Base-by-base conservation (phyloP, 495 filamentous ascomycete genomes). In the Apiosordaria backusii region DNA sequence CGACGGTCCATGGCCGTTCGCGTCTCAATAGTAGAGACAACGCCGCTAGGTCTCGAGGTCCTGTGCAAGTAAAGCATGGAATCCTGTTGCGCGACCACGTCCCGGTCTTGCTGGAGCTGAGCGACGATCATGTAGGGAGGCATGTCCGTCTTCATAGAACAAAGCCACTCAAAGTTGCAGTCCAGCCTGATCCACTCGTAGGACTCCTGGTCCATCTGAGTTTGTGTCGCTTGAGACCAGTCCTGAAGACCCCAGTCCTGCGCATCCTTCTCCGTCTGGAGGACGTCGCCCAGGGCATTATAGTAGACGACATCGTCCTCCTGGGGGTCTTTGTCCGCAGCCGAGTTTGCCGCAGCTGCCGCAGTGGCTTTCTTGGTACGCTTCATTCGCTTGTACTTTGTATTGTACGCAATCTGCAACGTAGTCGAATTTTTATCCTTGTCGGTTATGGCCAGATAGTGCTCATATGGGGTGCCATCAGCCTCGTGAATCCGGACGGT, bases 151-250 rank as follows among this genome's bases (percentile, higher is more conserved):
- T 77, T 72, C 52, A 86, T 86, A 61, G 89, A 89, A 78, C 91
- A 93, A 50, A 97, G 87, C 95, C 95, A 99, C 73, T 99, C 95
- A 70, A 97, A 97, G 76, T 99, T 95, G 21, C 93, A 92, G 77
- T 99, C 95, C 83, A 98, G 90, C 18, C 95, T 88, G 66, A 98
- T 95, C 95, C 95, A 99, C 75, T 99, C 95, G 73, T 97, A 99
- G 3, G 90, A 95, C 73, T 99, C 95, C 62, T 92, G 87, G 50
- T 92, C 91, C 96, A 99, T 99, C 65, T 85, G 83, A 7, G 88
- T 84, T 73, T 98, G 93, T 15, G 92, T 89, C 45, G 93, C 90
- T 64, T 88, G 86, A 59, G 87, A 86, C 95, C 95, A 99, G 63
- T 97, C 94, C 9, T 84, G 80, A 16, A 99, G 81, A 50, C 83